Percentiles rank a stretch among this genome's conserved stretches.
These are phyloP conservation scores for Cornus kousa DNA, from an alignment of 148 eudicot genomes.

Conservation along the genomic window DNA sequence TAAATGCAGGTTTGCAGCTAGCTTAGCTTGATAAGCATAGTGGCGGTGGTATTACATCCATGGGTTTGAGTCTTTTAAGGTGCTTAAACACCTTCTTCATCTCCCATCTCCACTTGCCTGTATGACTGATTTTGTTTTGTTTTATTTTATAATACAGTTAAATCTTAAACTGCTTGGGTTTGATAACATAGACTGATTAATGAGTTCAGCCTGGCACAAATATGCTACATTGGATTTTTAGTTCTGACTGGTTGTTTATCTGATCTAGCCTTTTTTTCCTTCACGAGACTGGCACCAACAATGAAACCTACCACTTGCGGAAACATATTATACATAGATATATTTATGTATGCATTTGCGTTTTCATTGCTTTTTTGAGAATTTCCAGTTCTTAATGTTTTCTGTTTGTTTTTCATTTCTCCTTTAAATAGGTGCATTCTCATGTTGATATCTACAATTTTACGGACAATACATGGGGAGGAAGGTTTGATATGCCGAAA, in stretches of 20 bases:
- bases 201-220: neutral
- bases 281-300: neutral
- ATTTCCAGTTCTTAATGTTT: conserved; percentile 3
- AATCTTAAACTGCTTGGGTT: neutral
- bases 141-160: neutral
- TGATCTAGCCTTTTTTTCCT: neutral
- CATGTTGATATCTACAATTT: conserved; percentile 97
- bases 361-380: neutral
- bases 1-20: neutral
- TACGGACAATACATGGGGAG: conserved; percentile 87
- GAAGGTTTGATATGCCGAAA: conserved; percentile 95
- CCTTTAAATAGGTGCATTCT: conserved; percentile 76
- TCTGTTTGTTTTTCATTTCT: conserved; percentile 6
- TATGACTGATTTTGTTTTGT: neutral
- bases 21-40: neutral
- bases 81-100: neutral
- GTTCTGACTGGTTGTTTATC: neutral
- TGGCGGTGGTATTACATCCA: neutral
- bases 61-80: neutral
- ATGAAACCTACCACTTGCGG: neutral
- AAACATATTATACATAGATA: neutral
- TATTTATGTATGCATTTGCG: conserved; percentile 29
- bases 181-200: neutral
- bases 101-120: neutral
- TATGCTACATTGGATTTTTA: neutral